phyloP scores from a whole-genome alignment of 2,329 filamentous ascomycete genomes.

The Colletotrichum eremochloae region DNA sequence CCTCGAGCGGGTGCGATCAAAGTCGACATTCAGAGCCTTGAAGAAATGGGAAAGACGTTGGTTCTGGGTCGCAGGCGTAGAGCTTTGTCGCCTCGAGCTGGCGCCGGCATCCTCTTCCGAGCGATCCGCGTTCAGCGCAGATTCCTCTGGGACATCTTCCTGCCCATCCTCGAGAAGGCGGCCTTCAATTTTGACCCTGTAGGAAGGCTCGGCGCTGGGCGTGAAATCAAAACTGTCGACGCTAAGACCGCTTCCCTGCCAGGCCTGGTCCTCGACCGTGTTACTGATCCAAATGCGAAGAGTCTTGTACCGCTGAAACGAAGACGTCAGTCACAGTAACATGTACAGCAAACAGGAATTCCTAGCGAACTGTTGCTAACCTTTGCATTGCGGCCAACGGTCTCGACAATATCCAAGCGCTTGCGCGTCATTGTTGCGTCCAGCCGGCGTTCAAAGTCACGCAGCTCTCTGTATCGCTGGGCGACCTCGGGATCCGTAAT shows the following conservation, averaged over 20 bases:
- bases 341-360: background rate
- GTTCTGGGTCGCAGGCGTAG: slow-evolving; percentile 56
- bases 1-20: slow-evolving; percentile 73
- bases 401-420: slow-evolving; percentile 89
- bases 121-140: slow-evolving; percentile 59
- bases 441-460: slow-evolving; percentile 87
- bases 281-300: slow-evolving; percentile 96
- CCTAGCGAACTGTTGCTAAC: slow-evolving; percentile 53
- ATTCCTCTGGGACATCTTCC: slow-evolving; percentile 51
- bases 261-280: slow-evolving; percentile 92
- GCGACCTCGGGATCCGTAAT: slow-evolving; percentile 79
- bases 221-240: slow-evolving; percentile 86
- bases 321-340: slow-evolving; percentile 1
- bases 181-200: slow-evolving; percentile 92
- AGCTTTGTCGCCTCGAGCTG: slow-evolving; percentile 51
- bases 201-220: slow-evolving; percentile 81
- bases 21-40: slow-evolving; percentile 81
- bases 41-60: slow-evolving; percentile 83
- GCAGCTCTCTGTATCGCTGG: slow-evolving; percentile 85
- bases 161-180: slow-evolving; percentile 80
- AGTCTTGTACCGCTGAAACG: slow-evolving; percentile 77
- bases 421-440: slow-evolving; percentile 97
- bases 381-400: slow-evolving; percentile 80
- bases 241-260: slow-evolving; percentile 81
- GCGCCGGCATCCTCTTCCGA: slow-evolving; percentile 50